phyloP scores from a whole-genome alignment of 257 asterid species.

The Solanum gandarillasii region DNA sequence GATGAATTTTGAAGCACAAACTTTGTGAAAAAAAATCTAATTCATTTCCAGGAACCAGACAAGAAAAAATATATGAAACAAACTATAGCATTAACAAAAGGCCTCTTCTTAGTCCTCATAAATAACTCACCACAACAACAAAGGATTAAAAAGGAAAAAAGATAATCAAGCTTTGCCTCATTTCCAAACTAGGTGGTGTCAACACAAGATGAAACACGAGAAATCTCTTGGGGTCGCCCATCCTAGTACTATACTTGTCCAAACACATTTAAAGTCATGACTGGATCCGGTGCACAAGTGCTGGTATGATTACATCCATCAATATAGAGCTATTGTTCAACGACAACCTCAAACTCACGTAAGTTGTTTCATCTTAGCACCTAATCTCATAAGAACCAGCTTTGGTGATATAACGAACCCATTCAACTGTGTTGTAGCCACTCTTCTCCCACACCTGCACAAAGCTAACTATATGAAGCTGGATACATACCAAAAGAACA shows the following conservation, averaged over 20 bases:
- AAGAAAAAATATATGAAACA: background rate
- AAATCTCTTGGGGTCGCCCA: background rate
- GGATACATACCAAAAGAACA: background rate
- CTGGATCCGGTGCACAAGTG: background rate
- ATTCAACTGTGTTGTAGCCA: constrained; percentile 96
- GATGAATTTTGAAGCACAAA: background rate
- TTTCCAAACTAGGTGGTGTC: background rate
- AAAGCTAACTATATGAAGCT: background rate
- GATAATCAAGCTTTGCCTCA: background rate
- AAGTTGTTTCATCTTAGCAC: constrained; percentile 35
- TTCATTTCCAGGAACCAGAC: background rate
- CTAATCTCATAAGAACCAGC: constrained; percentile 99
- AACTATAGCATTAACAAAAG: background rate
- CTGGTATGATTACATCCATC: background rate
- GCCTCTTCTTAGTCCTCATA: background rate
- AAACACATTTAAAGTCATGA: background rate
- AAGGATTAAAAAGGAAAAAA: background rate
- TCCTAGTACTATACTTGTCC: background rate
- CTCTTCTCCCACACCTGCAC: constrained; percentile 99
- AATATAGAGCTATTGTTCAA: background rate
- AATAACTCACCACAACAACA: background rate
- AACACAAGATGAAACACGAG: background rate
- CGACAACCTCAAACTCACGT: background rate
- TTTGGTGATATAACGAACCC: constrained; percentile 98
- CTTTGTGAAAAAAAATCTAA: background rate